Conservation (phyloP, 176 grass and related monocot species). For the Aegilops bicornis region DNA sequence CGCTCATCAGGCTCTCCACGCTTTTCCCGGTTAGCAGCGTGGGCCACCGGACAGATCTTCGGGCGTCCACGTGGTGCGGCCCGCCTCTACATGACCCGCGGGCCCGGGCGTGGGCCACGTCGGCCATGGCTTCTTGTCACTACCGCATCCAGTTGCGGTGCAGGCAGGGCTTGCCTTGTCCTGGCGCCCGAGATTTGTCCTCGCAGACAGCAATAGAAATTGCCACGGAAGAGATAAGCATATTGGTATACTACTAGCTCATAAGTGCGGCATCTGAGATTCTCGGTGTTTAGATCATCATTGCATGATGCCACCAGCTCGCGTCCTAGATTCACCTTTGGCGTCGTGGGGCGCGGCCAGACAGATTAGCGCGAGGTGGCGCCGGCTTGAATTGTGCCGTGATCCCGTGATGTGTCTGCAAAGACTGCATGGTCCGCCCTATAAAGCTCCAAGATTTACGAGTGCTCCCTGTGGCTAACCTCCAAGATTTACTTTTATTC, state of each 20-base stretch:
- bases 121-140: neutral
- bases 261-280: neutral
- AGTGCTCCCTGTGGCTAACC: neutral
- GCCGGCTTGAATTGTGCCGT: neutral
- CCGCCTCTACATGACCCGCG: neutral
- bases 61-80: conserved; percentile 30
- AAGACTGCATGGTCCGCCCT: neutral
- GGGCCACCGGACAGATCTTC: neutral
- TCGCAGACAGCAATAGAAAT: neutral
- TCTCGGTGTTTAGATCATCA: neutral
- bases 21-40: neutral
- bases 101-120: neutral
- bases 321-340: neutral
- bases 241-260: too few relatives aligned
- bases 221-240: neutral
- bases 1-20: neutral
- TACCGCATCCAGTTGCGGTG: neutral
- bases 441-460: neutral
- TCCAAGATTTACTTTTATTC: conserved; percentile 19
- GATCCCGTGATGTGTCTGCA: neutral
- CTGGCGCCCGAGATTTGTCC: neutral
- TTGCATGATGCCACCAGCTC: neutral
- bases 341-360: neutral
- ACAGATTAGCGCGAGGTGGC: neutral
- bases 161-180: neutral